Evolutionary conservation across 441 rosid genomes (phyloP).

Genomic region (Pelargonium hybrid): DNA sequence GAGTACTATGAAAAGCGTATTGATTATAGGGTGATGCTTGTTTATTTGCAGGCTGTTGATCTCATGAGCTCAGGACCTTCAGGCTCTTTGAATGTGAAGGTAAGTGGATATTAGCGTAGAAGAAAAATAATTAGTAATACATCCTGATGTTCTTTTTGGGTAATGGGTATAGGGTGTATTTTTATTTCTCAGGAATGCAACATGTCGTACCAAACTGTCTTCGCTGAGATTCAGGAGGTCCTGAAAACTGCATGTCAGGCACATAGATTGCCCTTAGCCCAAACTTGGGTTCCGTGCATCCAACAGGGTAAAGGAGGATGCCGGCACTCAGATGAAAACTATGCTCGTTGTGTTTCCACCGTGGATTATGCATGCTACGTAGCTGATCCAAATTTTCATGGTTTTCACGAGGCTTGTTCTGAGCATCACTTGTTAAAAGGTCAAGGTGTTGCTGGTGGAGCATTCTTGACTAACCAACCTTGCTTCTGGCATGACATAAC

Average conservation of each 20-base stretch:
- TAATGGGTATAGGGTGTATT: slow-evolving; percentile 17
- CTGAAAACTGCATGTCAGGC: slow-evolving; percentile 49
- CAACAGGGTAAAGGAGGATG: slow-evolving; percentile 61
- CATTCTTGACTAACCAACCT: slow-evolving; percentile 39
- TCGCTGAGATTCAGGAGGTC: slow-evolving; percentile 48
- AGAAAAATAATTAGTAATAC: neutral
- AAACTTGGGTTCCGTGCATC: slow-evolving; percentile 73
- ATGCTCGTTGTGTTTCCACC: slow-evolving; percentile 49
- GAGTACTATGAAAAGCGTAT: neutral
- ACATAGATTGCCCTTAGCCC: slow-evolving; percentile 57
- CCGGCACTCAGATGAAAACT: slow-evolving; percentile 55
- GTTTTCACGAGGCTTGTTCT: slow-evolving; percentile 64
- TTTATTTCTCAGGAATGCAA: slow-evolving; percentile 41
- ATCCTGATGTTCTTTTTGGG: slow-evolving; percentile 17
- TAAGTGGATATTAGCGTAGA: slow-evolving; percentile 19
- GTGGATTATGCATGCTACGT: slow-evolving; percentile 65
- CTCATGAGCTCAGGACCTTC: slow-evolving; percentile 56
- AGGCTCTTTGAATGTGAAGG: slow-evolving; percentile 46
- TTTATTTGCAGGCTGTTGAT: slow-evolving; percentile 60
- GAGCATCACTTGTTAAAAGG: slow-evolving; percentile 59
- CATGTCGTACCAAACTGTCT: slow-evolving; percentile 41
- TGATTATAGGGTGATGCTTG: neutral
- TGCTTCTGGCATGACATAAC: slow-evolving; percentile 49
- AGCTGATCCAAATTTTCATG: slow-evolving; percentile 30
- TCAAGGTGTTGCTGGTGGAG: slow-evolving; percentile 70